A percentile compares a stretch with the other conserved stretches of the same genome.
Evolutionary conservation across 2,329 filamentous ascomycete species (phyloP).

Genomic region (Ceratocystis harringtonii): DNA sequence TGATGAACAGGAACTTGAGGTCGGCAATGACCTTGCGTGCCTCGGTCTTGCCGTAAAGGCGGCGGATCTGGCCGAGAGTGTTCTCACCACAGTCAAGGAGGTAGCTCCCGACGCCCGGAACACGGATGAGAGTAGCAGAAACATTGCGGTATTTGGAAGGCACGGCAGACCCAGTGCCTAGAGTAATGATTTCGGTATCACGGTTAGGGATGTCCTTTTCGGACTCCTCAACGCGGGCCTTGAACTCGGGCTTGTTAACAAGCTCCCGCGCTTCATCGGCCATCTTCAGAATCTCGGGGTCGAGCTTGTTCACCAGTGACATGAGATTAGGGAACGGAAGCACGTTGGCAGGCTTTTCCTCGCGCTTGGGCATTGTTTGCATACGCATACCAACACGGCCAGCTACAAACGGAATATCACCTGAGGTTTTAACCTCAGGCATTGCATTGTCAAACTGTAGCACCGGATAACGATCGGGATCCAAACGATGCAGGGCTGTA

Average conservation of each 20-base stretch:
- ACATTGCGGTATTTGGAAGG: conserved; percentile 95
- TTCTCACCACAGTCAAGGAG: conserved; percentile 86
- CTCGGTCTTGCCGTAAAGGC: conserved; percentile 51
- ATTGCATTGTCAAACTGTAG: conserved; percentile 48
- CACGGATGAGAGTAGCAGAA: conserved; percentile 68
- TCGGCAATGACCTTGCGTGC: conserved; percentile 59
- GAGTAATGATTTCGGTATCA: conserved; percentile 68
- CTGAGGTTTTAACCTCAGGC: conserved; percentile 17
- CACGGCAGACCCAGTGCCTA: conserved; percentile 80
- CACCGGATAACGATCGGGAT: conserved; percentile 56
- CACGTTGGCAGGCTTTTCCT: conserved; percentile 32
- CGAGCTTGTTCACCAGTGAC: conserved; percentile 28
- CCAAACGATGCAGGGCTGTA: conserved; percentile 55
- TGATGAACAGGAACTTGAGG: conserved; percentile 77
- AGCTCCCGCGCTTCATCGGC: conserved; percentile 34
- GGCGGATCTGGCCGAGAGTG: conserved; percentile 72
- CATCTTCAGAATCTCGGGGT: conserved; percentile 33
- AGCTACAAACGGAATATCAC: conserved; percentile 24
- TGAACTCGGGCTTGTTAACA: conserved; percentile 31
- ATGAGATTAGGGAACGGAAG: conserved; percentile 34
- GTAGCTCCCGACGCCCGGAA: conserved; percentile 77
- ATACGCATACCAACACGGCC: conserved; percentile 33
- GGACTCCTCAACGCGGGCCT: conserved; percentile 33
- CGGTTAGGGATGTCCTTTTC: conserved; percentile 54
- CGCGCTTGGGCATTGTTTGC: conserved; percentile 33